Base-by-base conservation (phyloP, 768 basidiomycete genomes). In the Termitomyces eurrhizus region DNA sequence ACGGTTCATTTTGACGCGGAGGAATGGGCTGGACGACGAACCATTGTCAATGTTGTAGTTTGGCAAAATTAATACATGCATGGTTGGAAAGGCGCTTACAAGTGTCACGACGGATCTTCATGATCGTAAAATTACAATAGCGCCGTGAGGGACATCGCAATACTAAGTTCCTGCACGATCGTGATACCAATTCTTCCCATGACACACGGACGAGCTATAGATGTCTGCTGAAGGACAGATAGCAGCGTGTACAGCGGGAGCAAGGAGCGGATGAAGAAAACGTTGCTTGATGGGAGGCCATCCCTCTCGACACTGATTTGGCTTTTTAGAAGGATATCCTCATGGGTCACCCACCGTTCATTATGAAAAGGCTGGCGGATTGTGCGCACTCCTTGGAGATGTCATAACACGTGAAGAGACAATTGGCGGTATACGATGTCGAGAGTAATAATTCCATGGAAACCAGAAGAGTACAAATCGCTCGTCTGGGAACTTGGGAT, bases 31-130 rank as follows among this genome's bases (percentile, higher is more conserved):
- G 0, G 21, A 32, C 11, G 50, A 48, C 48, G 12, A 16, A 57
- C 57, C 57, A 49, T 57, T 48, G 24, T 57, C 57, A 39, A 57
- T 21, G 6, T 58, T 50, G 41, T 58, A 58, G 9, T 50, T 29
- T 58, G 24, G 11, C 5, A 52, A n/a, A 32, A 11, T 6, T 2
- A 4, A 3, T 41, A 39, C 35, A 7, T 11, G 7, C 4, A 33
- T 29, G 3, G n/a, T 2, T 14, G 18, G 42, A 44, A 41, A 32
- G 29, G 14, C 29, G 14, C 50, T 51, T 11, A 58, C 57, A 58
- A 35, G 8, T 51, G 18, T 21, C 9, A 29, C 6, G 41, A 58
- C 4, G 49, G 49, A 44, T 58, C 57, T 33, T 52, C 16, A 1
- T 49, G 49, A 51, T 58, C 49, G 32, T 58, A 58, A n/a, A 58